Conservation (phyloP, 2,329 filamentous ascomycete genomes). For the Helminthosporium solani region DNA sequence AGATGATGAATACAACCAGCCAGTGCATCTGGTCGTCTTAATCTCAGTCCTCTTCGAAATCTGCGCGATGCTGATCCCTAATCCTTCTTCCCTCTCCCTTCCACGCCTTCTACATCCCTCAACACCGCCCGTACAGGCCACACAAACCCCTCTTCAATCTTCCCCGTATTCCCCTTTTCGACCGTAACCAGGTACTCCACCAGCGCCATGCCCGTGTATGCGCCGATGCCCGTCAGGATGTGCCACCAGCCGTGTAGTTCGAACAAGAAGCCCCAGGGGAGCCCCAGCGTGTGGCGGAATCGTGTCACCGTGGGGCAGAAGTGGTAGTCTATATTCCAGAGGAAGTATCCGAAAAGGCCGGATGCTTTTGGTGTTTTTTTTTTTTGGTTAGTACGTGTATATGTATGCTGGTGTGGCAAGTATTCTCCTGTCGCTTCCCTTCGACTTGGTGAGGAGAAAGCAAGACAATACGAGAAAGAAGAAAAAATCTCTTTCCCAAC, state of each 20-base stretch:
- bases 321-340: constrained; percentile 61
- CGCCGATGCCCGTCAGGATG: constrained; percentile 58
- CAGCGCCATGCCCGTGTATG: constrained; percentile 45
- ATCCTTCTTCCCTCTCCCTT: constrained; percentile 38
- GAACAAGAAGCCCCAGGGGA: constrained; percentile 58
- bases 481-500: no score
- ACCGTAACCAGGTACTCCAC: constrained; percentile 41
- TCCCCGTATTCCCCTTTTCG: constrained; percentile 26
- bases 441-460: no score
- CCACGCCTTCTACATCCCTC: constrained; percentile 24
- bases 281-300: constrained; percentile 49
- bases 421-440: no score
- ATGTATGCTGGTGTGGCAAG: no score
- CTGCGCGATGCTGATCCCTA: constrained; percentile 54
- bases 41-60: constrained; percentile 52
- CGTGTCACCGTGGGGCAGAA: constrained; percentile 52
- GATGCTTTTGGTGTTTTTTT: neutral
- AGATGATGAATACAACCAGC: no score
- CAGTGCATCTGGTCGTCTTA: constrained; percentile 3
- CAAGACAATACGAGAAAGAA: no score
- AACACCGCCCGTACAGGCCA: constrained; percentile 38
- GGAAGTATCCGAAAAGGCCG: constrained; percentile 51
- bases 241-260: constrained; percentile 68
- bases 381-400: neutral
- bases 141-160: constrained; percentile 37